phyloP scores from a whole-genome alignment of 2,329 filamentous ascomycete genomes.

The Xylaria sp. region DNA sequence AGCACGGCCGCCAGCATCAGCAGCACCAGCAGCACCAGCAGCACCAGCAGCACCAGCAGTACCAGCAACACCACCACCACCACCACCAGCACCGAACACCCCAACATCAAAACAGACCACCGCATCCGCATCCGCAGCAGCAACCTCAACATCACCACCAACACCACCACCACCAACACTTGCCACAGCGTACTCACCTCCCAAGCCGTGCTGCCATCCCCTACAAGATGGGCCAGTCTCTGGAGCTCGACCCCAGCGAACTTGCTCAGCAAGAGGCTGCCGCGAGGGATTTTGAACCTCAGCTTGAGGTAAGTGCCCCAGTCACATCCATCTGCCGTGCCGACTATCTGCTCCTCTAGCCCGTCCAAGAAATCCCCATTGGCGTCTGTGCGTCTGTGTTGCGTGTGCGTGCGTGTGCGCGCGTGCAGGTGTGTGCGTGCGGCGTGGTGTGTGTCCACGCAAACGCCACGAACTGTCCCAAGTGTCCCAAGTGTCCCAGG shows the following conservation, averaged over 20 bases:
- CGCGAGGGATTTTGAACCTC: constrained; percentile 63
- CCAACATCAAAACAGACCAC: background rate
- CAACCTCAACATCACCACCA: constrained; percentile 25
- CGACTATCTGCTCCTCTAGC: background rate
- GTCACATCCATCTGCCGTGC: background rate
- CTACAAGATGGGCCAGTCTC: constrained; percentile 48
- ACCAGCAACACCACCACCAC: constrained; percentile 14
- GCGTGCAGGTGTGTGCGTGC: background rate
- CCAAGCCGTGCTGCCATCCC: constrained; percentile 16
- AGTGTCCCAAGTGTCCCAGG: too few relatives aligned
- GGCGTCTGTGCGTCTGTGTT: constrained; percentile 1
- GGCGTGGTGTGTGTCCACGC: background rate
- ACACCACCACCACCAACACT: constrained; percentile 9
- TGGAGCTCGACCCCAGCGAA: constrained; percentile 44
- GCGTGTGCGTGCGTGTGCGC: background rate
- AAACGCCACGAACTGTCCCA: background rate
- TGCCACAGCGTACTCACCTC: constrained; percentile 20
- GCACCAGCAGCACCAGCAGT: constrained; percentile 6
- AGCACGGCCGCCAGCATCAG: constrained; percentile 18
- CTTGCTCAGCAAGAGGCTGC: constrained; percentile 65
- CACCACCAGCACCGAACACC: background rate
- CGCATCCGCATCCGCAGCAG: background rate
- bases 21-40: constrained; percentile 16
- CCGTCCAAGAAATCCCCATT: background rate
- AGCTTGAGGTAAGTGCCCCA: constrained; percentile 55